Conservation (phyloP, 345 rosid species). For the Acer campestre region DNA sequence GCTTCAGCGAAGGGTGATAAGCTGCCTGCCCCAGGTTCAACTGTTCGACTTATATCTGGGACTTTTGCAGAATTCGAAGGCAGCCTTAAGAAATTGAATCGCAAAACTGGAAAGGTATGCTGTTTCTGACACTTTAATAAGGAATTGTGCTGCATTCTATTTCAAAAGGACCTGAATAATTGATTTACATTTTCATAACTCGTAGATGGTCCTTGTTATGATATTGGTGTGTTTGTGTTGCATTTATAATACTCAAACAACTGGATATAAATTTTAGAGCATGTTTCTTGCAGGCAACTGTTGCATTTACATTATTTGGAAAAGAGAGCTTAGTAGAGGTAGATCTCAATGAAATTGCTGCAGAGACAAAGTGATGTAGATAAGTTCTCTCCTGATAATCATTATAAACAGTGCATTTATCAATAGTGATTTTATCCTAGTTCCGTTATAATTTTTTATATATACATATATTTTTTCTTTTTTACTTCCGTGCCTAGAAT, state of each 20-base stretch:
- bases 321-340: constrained; percentile 84
- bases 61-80: constrained; percentile 76
- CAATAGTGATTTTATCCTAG: neutral
- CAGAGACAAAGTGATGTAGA: constrained; percentile 43
- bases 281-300: constrained; percentile 73
- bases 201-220: neutral
- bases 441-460: neutral
- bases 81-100: constrained; percentile 68
- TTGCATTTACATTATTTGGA: constrained; percentile 76
- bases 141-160: neutral
- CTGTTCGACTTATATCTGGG: constrained; percentile 75
- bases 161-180: neutral
- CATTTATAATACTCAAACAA: neutral
- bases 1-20: constrained; percentile 33
- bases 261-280: neutral
- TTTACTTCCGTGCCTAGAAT: neutral
- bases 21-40: constrained; percentile 59
- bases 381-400: constrained; percentile 17
- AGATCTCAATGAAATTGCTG: constrained; percentile 70
- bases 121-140: constrained; percentile 8
- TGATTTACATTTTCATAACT: neutral
- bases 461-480: too few relatives aligned
- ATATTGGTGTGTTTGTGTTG: neutral
- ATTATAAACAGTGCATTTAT: constrained; percentile 18
- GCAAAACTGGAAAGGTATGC: constrained; percentile 71